Evolutionary conservation across 2,329 filamentous ascomycete genomes (phyloP), one percentile per base, ranked within the genome.

Genomic region (Diaporthe caulivora): DNA sequence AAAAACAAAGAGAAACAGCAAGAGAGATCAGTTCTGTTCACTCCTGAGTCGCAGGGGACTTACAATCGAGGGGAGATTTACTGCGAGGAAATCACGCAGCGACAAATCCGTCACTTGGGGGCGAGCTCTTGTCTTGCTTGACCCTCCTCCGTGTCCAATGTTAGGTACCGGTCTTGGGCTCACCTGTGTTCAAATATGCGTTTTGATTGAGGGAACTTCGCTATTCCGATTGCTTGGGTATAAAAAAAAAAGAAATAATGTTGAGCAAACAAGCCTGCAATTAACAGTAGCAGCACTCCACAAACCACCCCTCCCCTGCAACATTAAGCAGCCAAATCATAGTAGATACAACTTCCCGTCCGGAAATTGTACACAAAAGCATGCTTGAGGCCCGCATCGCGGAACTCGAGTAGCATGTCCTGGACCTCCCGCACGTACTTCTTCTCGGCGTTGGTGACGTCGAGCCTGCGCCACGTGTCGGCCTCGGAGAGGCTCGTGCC

Each of bases 301-400:
- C n/a, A 10, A 29, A 3, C 2, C 24, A 1, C 51, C 3, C 9
- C 21, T 15, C 10, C 9, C 9, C n/a, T 24, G 9, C n/a, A 24
- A 24, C 29, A n/a, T 40, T 17, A 87, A n/a, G 81, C 83, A 40
- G 85, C 86, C 55, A 98, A 83, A 83, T 98, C 95, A 82, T 98
- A 98, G 80, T 96, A 94, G 67, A 98, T 88, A 81, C 94, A 95
- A 73, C 89, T 92, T 0, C 93, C 94, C 13, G 94, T 97, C 74
- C 95, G 88, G 78, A 97, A 98, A 79, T 98, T 98, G 83, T 97
- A 98, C 69, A 98, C 89, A 83, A 97, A 97, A 15, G 94, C 93
- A 80, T 95, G 94, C 60, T 90, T 88, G 31, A 89, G 88, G 11
- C 87, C 89, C 5, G 86, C 81, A 76, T 86, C 85, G 82, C 80